Conservation (phyloP, 345 rosid genomes). For the Brassica incana region DNA sequence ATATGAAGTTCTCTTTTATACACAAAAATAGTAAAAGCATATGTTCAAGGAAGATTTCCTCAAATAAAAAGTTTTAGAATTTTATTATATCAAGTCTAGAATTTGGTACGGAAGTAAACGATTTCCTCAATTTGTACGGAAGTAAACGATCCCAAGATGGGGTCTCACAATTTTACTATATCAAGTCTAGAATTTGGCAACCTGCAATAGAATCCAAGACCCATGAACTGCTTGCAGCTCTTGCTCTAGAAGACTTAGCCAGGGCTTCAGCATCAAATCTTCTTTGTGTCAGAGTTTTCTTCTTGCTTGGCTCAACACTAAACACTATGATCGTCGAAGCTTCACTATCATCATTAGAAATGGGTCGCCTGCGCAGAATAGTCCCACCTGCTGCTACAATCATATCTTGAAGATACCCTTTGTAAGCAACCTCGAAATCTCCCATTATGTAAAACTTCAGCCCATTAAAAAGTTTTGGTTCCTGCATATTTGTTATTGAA, state of each 20-base stretch:
- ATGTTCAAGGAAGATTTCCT: neutral
- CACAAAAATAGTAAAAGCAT: neutral
- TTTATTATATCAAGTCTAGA: too few relatives aligned
- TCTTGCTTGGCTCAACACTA: constrained; percentile 61
- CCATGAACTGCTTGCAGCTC: constrained; percentile 77
- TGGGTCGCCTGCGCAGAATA: constrained; percentile 66
- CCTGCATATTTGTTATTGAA: constrained; percentile 46
- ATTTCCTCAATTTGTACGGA: too few relatives aligned
- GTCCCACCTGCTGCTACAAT: constrained; percentile 73
- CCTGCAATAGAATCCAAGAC: constrained; percentile 77
- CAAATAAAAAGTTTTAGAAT: neutral
- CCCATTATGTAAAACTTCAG: constrained; percentile 64
- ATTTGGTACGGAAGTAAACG: too few relatives aligned
- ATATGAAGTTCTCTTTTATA: neutral
- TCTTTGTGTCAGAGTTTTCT: constrained; percentile 48
- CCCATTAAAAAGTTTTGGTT: constrained; percentile 56
- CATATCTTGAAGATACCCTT: constrained; percentile 77
- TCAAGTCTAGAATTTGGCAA: constrained; percentile 39
- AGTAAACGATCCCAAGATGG: neutral
- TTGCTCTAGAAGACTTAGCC: constrained; percentile 62
- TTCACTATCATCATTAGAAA: constrained; percentile 28
- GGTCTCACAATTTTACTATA: neutral
- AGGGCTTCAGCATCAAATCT: constrained; percentile 59
- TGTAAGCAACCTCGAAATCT: constrained; percentile 71
- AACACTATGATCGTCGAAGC: constrained; percentile 61